Conservation (phyloP, 2,329 filamentous ascomycete genomes). For the Hypomyces perniciosus region DNA sequence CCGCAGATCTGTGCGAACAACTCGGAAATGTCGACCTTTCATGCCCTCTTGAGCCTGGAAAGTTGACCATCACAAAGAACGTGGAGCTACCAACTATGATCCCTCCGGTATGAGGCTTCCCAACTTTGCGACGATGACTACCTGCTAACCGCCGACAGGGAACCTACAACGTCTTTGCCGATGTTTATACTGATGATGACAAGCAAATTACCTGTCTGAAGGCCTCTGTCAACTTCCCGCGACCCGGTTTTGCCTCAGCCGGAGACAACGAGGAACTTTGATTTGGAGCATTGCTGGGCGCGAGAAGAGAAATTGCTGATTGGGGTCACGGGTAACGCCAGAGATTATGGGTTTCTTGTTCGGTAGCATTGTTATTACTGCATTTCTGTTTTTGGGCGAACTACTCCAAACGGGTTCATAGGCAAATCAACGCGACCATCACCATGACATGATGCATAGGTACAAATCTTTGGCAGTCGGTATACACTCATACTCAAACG, state of each 20-base stretch:
- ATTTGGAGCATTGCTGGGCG: conserved; percentile 10
- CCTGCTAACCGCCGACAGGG: conserved; percentile 49
- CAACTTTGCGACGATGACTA: neutral
- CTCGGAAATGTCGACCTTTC: conserved; percentile 80
- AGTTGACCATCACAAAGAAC: conserved; percentile 66
- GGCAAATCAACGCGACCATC: conserved; percentile 1
- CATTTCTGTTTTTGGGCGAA: conserved; percentile 3
- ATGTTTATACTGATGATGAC: conserved; percentile 70
- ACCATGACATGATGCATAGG: neutral
- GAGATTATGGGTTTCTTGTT: neutral
- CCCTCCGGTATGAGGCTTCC: conserved; percentile 64
- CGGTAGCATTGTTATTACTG: conserved; percentile 6
- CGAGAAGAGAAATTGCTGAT: neutral
- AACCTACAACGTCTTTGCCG: conserved; percentile 81
- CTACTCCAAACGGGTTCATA: conserved; percentile 1
- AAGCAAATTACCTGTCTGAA: conserved; percentile 81
- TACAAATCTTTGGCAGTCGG: neutral
- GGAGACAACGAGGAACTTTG: conserved; percentile 37
- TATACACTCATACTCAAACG: conserved; percentile 1
- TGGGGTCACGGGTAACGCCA: neutral
- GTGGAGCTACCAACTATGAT: conserved; percentile 83
- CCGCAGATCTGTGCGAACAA: conserved; percentile 82
- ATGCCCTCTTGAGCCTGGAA: conserved; percentile 80
- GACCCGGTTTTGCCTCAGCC: conserved; percentile 26
- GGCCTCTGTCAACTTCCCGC: conserved; percentile 60